Base-by-base conservation (phyloP, 306 rosid genomes). In the Senna tora region DNA sequence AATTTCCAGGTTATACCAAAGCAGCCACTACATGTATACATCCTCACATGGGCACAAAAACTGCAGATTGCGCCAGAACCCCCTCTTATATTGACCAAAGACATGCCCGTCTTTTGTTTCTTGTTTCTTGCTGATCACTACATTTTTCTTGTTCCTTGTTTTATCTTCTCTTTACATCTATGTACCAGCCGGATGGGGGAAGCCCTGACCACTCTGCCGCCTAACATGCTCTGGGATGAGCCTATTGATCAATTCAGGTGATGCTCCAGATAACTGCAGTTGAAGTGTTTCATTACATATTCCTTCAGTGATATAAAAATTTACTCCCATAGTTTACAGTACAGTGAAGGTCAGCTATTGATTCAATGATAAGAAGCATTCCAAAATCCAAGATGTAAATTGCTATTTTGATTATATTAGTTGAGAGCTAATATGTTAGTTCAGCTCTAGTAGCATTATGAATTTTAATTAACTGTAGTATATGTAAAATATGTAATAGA, bases 181-280 rank as follows among this genome's bases (percentile, higher is more conserved):
- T 65, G 88, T 83, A 67, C 90, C 84, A 55, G 73, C 80, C 36
- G 92, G 84, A 68, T 74, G 84, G 5, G 85, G 80, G 58, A 87
- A 79, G 74, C 84, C 72, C 6, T 81, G 80, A 65, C 87, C 88
- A 17, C 52, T 39, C 78, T 83, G 94, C 86, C 89, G 86, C 84
- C 97, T 84, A 15, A 85, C 65, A 30, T 93, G 92, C 82, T 91
- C 98, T 10, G 98, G 98, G 80, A 89, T 86, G 61, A 93, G 94
- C 85, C 84, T 86, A 56, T 75, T 77, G 76, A 93, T 85, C 84
- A 91, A 77, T 56, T 93, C 98, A 0, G 90, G 86, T 42, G 91
- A 80, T 16, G 83, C 94, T 79, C 89, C 97, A n/a, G 76, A 75
- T 60, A 91, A 66, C 98, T 93, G 90, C 76, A 83, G 45, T 16